phyloP scores from a whole-genome alignment of 495 filamentous ascomycete species.

The Aspergillus nanangensis region DNA sequence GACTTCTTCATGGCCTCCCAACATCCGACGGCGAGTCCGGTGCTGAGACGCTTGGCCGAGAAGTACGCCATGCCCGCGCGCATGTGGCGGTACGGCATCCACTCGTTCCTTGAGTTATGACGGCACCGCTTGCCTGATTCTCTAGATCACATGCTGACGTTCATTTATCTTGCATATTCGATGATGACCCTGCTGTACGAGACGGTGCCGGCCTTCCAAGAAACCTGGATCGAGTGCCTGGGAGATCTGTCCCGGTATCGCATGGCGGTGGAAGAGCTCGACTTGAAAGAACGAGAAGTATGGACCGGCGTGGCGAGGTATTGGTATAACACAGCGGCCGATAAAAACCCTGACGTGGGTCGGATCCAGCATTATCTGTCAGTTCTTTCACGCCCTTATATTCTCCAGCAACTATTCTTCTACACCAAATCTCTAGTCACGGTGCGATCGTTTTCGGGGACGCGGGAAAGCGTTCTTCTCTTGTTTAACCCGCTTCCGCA shows the following conservation, averaged over 20 bases:
- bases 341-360: constrained; percentile 65
- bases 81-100: constrained; percentile 84
- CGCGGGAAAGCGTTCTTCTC: constrained; percentile 65
- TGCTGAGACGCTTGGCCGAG: constrained; percentile 52
- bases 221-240: constrained; percentile 89
- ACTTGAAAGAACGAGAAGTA: constrained; percentile 64
- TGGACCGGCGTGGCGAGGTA: constrained; percentile 74
- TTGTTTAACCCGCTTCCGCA: constrained; percentile 65
- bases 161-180: constrained; percentile 76
- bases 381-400: constrained; percentile 71
- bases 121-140: constrained; percentile 64
- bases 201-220: constrained; percentile 69
- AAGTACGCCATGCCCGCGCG: constrained; percentile 78
- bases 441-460: constrained; percentile 51
- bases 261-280: constrained; percentile 76
- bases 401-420: constrained; percentile 69
- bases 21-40: constrained; percentile 61
- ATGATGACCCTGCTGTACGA: constrained; percentile 77
- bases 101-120: constrained; percentile 70
- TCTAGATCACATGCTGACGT: constrained; percentile 74
- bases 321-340: constrained; percentile 79
- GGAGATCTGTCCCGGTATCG: constrained; percentile 71
- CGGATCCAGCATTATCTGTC: constrained; percentile 82
- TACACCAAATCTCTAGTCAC: constrained; percentile 55
- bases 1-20: constrained; percentile 79